A percentile compares a stretch with the other conserved stretches of the same genome.
Conservation (phyloP, 805 yeast species). For the Ogataea sp. region DNA sequence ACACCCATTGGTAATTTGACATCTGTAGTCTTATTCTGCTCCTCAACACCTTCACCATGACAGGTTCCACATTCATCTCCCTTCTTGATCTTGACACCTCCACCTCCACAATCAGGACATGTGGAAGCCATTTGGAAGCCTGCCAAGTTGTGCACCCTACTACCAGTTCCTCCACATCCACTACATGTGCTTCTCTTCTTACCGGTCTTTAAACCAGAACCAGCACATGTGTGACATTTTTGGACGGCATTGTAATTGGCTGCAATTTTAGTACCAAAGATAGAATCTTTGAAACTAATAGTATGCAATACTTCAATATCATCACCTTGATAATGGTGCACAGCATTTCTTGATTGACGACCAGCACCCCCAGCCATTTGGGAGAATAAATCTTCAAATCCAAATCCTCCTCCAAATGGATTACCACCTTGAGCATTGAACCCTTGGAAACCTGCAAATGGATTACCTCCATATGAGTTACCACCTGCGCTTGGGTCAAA, state of each 20-base stretch:
- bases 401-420: conserved; percentile 25
- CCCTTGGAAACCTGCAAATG: conserved; percentile 33
- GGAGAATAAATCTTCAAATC: conserved; percentile 58
- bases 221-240: conserved; percentile 72
- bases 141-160: conserved; percentile 76
- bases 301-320: conserved; percentile 74
- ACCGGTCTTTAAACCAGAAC: conserved; percentile 78
- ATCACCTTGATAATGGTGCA: conserved; percentile 82
- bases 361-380: conserved; percentile 34
- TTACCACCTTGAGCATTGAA: no score
- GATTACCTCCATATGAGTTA: conserved; percentile 41
- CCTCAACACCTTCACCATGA: conserved; percentile 83
- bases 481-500: conserved; percentile 58
- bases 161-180: conserved; percentile 90
- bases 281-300: conserved; percentile 77
- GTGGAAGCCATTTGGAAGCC: conserved; percentile 97
- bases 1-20: conserved; percentile 88
- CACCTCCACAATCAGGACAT: conserved; percentile 80
- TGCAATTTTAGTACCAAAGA: conserved; percentile 63
- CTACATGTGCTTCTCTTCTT: conserved; percentile 71
- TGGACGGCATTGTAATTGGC: conserved; percentile 69
- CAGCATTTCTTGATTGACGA: conserved; percentile 32
- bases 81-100: conserved; percentile 69
- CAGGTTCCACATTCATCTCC: conserved; percentile 71
- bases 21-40: conserved; percentile 57